Evolutionary conservation across 2,329 filamentous ascomycete species (phyloP), one percentile per base, ranked within the genome.

Genomic region (Colletotrichum sp.): DNA sequence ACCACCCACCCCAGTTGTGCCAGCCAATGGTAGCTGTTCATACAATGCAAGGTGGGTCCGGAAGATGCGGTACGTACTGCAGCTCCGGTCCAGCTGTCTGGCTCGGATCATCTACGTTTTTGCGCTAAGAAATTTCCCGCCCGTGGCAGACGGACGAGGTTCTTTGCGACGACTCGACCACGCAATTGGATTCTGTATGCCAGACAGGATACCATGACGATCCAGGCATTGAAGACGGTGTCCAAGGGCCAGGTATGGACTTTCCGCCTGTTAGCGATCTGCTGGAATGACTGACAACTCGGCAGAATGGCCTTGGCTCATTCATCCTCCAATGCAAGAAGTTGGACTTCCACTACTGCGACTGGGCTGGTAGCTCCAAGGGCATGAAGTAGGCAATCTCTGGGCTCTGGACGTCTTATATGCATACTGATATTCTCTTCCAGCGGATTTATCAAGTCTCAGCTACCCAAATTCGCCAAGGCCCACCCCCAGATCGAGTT

Each of bases 271-370:
- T 14, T 18, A 5, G 8, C 3, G 28, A 30, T 13, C 28, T 18
- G 39, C 18, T 16, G 14, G 10, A 14, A 6, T 26, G 12, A 28
- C 64, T 75, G 63, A 77, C 52, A 60, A 12, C 18, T 30, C 32
- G 21, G 21, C 73, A 99, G 96, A 99, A 99, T 89, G 97, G 97
- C 90, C 90, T 99, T 80, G 96, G 96, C 82, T 95, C 96, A 84
- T 99, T 99, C 89, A 95, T 99, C 86, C 92, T 98, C 74, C 96
- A 98, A 89, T 99, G 97, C 92, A 98, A 95, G 90, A 95, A 94
- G 83, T 89, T 99, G 85, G 95, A 98, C 85, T 95, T 99, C 83
- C 95, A 98, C 88, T 99, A 98, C 89, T 99, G 97, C 89, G 96
- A 99, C 90, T 96, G 94, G 92, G 95, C 95, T 74, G 97, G 96